A percentile compares a stretch with the other conserved stretches of the same genome.
phyloP scores from a whole-genome alignment of 2,329 filamentous ascomycete species.

The Orbilia ellipsospora region DNA sequence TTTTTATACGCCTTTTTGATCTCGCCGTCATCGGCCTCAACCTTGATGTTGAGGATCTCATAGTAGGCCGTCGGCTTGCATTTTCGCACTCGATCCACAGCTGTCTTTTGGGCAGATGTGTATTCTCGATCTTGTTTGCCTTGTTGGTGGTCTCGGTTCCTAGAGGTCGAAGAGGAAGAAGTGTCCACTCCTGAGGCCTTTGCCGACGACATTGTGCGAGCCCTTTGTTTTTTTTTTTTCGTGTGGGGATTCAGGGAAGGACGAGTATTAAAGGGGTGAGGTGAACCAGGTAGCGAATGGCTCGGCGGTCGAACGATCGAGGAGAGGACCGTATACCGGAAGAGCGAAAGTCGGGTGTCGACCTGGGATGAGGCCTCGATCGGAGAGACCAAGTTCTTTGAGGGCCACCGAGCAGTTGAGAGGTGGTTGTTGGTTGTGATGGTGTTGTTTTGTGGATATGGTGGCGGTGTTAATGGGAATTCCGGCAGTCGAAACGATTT shows the following conservation, averaged over 20 bases:
- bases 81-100: conserved; percentile 86
- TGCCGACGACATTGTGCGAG: conserved; percentile 31
- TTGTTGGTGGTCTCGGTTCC: conserved; percentile 75
- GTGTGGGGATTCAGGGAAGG: neutral
- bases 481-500: neutral
- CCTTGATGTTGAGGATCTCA: conserved; percentile 84
- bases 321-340: neutral
- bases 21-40: conserved; percentile 77
- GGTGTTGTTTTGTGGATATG: conserved; percentile 29
- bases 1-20: conserved; percentile 99
- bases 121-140: conserved; percentile 80
- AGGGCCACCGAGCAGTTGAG: conserved; percentile 4
- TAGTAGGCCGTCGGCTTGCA: conserved; percentile 91
- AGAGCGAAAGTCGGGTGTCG: conserved; percentile 1
- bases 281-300: neutral
- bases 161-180: conserved; percentile 55
- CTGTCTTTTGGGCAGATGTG: conserved; percentile 89
- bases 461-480: conserved; percentile 7
- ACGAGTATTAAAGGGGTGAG: neutral
- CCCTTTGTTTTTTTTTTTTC: neutral
- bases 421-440: conserved; percentile 19
- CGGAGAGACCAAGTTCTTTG: conserved; percentile 22
- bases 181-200: conserved; percentile 49
- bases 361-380: conserved; percentile 13
- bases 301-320: neutral